Percentiles rank a stretch among this genome's conserved stretches.
Evolutionary conservation across 108 stramenopile genomes (phyloP).

Genomic region (Skeletonema marinoi): DNA sequence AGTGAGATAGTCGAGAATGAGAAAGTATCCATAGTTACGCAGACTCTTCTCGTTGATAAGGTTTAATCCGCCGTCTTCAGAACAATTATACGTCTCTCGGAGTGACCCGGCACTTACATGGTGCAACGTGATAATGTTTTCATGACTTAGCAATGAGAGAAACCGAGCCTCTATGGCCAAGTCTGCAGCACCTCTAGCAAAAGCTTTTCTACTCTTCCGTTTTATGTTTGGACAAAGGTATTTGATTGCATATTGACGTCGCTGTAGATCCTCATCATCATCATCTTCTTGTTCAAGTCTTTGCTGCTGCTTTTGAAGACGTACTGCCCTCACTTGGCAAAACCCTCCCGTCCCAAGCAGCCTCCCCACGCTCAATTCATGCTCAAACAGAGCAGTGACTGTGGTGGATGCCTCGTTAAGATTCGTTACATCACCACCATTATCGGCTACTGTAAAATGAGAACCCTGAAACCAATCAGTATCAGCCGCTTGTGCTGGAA

Average conservation of each 20-base stretch:
- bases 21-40: constrained; percentile 59
- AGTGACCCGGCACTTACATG: constrained; percentile 61
- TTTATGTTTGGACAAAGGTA: constrained; percentile 47
- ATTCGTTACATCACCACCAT: background rate
- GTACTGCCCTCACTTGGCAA: constrained; percentile 55
- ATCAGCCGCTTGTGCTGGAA: constrained; percentile 9
- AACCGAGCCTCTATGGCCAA: constrained; percentile 74
- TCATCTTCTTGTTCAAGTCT: constrained; percentile 10
- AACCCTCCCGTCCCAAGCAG: constrained; percentile 62
- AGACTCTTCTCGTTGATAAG: background rate
- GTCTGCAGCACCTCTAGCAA: constrained; percentile 67
- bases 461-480: constrained; percentile 27
- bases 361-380: constrained; percentile 17
- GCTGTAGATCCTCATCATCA: background rate
- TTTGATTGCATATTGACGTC: constrained; percentile 63
- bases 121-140: constrained; percentile 65
- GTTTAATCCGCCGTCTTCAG: constrained; percentile 3
- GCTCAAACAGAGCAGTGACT: constrained; percentile 1
- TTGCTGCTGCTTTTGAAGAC: background rate
- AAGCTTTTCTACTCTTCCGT: constrained; percentile 58
- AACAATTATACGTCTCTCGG: constrained; percentile 39
- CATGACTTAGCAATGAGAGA: constrained; percentile 58
- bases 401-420: background rate
- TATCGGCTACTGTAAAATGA: background rate
- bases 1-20: constrained; percentile 64